Conservation (phyloP, 2,329 filamentous ascomycete species). For the Purpureocillium lavendulum region DNA sequence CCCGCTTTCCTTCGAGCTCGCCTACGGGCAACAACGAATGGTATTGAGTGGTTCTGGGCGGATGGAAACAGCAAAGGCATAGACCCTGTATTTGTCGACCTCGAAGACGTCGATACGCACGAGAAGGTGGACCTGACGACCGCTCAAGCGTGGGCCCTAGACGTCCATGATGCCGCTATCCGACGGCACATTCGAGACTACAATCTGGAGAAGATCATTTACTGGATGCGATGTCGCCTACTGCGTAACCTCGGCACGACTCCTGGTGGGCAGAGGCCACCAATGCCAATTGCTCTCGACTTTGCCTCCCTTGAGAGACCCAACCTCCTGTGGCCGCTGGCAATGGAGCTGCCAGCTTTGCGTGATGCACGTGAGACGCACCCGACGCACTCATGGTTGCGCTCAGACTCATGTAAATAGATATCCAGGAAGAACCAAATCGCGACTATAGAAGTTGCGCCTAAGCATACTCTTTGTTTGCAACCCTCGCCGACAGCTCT, state of each 20-base stretch:
- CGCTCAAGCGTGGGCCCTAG: not conserved
- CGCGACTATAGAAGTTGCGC: no score
- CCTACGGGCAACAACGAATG: not conserved
- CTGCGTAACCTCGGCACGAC: not conserved
- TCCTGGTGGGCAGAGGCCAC: not conserved
- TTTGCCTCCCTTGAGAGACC: not conserved
- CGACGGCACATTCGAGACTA: not conserved
- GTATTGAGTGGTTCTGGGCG: conserved; percentile 5
- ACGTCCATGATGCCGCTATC: not conserved
- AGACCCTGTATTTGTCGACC: not conserved
- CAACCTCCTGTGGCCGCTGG: not conserved
- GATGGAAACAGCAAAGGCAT: conserved; percentile 2
- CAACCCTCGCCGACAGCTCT: conserved; percentile 32
- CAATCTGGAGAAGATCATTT: not conserved
- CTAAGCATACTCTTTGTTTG: conserved; percentile 22
- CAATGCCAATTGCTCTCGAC: not conserved
- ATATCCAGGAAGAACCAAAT: no score
- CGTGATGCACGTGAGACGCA: not conserved
- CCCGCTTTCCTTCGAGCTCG: conserved; percentile 1
- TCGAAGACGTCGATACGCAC: not conserved
- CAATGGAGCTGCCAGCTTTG: not conserved
- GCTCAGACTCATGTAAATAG: no score
- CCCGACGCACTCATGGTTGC: no score
- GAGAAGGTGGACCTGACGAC: not conserved
- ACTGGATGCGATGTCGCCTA: not conserved